Base-by-base conservation (phyloP, 2,329 filamentous ascomycete genomes). In the Fusarium keratoplasticum region DNA sequence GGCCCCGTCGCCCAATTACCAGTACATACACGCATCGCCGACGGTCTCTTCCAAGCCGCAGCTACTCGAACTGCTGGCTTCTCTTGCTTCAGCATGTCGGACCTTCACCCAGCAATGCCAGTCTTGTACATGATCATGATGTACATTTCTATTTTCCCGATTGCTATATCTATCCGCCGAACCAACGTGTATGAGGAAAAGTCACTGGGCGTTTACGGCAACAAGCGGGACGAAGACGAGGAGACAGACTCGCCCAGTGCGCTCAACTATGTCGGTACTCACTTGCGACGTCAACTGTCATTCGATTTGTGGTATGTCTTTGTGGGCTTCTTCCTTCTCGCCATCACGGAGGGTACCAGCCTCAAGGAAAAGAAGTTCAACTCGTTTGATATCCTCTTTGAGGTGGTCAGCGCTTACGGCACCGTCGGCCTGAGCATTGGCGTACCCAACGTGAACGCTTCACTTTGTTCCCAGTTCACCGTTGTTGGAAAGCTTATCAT, bases 251-350 rank as follows among this genome's bases (percentile, higher is more conserved):
- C 71, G 16, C 87, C 88, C 27, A 88, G 85, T 40, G 89, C 92
- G 50, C 90, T 94, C 52, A 96, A 92, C 70, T 98, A 98, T 77
- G 93, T 99, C 61, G 94, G 95, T 4, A 92, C 94, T 61, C 96
- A 99, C 89, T 88, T 99, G 81, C 93, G 96, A 40, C 91, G 94
- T 55, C 96, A 99, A 83, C 89, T 99, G 38, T 97, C 95, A 63
- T 99, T 99, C 84, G 96, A 99, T 83, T 83, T 99, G 82, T 99
- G 96, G 96, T 99, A 95, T 79, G 93, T 99, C 67, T 98, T 97
- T 80, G 82, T 98, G 25, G 96, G 96, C 1, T 91, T 97, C 76
- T 99, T 99, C 84, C 90, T 98, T 80, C 93, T 99, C 78, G 89
- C 93, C 70, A 98, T 99, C 77, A 91, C 94, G 33, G 97, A 99